Evolutionary conservation across 495 filamentous ascomycete species (phyloP), one percentile per base, ranked within the genome.

Genomic region (Haplographium delicatum): DNA sequence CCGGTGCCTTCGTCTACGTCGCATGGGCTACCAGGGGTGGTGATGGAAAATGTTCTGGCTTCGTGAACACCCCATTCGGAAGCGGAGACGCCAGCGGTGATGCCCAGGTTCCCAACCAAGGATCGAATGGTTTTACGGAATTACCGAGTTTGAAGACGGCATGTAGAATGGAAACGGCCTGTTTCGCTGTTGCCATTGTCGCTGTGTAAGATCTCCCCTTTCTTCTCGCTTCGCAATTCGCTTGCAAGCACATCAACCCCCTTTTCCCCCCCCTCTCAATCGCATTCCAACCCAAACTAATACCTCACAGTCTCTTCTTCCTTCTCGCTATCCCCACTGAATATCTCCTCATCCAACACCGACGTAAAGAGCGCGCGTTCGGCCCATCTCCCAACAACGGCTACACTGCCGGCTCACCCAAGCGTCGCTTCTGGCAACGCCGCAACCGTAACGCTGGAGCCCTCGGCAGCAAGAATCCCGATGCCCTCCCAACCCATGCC

Each of bases 291-390:
- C n/a, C n/a, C n/a, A n/a, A 34, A 45, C 47, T 47, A 34, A 51
- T 18, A 20, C 34, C 9, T 44, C 13, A n/a, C 42, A 88, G 84
- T 27, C 56, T 82, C 68, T 77, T 89, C 64, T 89, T 86, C 75
- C 49, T 82, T 46, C 59, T 85, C 61, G 82, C 84, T 30, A 76
- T 79, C 56, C 56, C 79, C 40, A 67, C 85, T 54, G 84, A 88
- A 61, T 44, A 84, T 48, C 65, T 74, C 16, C 73, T 88, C 13
- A 75, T 76, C 58, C 82, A 83, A 50, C 72, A 88, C 64, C 85
- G 85, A 68, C 78, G 81, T 61, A 83, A 83, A 60, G 86, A 93
- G 71, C 84, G 84, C 67, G 80, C 84, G 42, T 89, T 82, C 70
- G 88, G 86, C 30, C 87, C 89, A 20, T 76, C 79, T 52, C 86